These are phyloP conservation scores for Trichoderma oligosporum DNA, from an alignment of 2,329 filamentous ascomycete species.

Conservation along the genomic window DNA sequence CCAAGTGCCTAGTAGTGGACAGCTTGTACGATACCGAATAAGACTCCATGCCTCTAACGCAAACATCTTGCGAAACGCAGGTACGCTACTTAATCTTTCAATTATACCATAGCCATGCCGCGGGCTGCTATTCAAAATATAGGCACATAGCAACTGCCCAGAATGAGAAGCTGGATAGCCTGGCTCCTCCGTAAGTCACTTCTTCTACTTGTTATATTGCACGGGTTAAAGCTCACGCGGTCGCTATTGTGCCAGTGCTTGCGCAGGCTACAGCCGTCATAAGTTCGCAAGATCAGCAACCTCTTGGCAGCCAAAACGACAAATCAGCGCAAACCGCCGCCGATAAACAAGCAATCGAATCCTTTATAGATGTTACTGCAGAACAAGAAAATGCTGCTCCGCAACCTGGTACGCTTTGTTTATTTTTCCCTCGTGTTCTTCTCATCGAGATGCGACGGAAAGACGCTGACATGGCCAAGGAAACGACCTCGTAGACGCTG, in stretches of 20 bases:
- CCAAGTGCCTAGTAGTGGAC: constrained; percentile 18
- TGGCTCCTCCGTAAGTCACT: constrained; percentile 42
- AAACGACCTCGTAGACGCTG: constrained; percentile 51
- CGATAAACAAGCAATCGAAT: constrained; percentile 33
- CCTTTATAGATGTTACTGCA: constrained; percentile 31
- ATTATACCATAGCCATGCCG: constrained; percentile 29
- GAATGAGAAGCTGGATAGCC: constrained; percentile 40
- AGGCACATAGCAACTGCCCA: constrained; percentile 37
- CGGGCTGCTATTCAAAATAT: constrained; percentile 22
- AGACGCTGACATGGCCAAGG: constrained; percentile 33
- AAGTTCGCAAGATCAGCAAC: constrained; percentile 39
- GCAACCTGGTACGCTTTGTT: constrained; percentile 37
- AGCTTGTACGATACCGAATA: constrained; percentile 18
- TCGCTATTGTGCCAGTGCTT: constrained; percentile 38
- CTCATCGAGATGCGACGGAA: constrained; percentile 15
- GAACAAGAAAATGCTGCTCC: constrained; percentile 29
- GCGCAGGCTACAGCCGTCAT: constrained; percentile 42
- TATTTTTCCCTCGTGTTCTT: not conserved
- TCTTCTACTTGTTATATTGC: constrained; percentile 9
- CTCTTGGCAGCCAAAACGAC: constrained; percentile 32
- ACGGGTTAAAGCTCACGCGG: constrained; percentile 25
- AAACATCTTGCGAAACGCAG: constrained; percentile 8
- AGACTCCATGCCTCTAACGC: constrained; percentile 7
- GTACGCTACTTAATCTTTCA: not conserved
- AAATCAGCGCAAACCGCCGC: constrained; percentile 28